Percentiles rank a stretch among this genome's conserved stretches.
These are phyloP conservation scores for Dothideomycetes sp. DNA, from an alignment of 2,329 filamentous ascomycete genomes.

Conservation along the genomic window DNA sequence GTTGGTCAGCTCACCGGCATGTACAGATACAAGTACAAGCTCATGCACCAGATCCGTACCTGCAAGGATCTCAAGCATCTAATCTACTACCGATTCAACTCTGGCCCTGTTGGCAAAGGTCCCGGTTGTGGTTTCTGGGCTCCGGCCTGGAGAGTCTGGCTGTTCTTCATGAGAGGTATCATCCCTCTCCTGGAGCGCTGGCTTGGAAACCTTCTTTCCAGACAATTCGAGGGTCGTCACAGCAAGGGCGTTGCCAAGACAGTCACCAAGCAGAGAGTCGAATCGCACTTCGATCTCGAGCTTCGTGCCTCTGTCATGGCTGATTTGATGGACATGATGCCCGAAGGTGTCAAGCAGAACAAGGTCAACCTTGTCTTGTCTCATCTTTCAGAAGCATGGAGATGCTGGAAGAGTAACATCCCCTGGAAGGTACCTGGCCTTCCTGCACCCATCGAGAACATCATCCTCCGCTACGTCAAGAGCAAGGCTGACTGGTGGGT, in stretches of 20 bases:
- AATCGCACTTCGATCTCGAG: constrained; percentile 96
- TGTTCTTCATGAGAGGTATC: constrained; percentile 98
- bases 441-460: constrained; percentile 95
- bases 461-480: constrained; percentile 97
- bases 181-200: constrained; percentile 93
- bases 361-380: constrained; percentile 97
- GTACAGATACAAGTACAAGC: constrained; percentile 99
- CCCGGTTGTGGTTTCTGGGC: constrained; percentile 99
- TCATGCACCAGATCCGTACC: constrained; percentile 98
- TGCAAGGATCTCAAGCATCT: constrained; percentile 99
- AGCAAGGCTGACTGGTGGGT: constrained; percentile 99
- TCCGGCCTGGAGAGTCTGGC: constrained; percentile 95
- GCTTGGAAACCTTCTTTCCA: constrained; percentile 91
- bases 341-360: constrained; percentile 97
- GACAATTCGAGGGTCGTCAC: constrained; percentile 96
- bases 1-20: constrained; percentile 97
- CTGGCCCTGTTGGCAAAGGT: constrained; percentile 89
- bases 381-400: constrained; percentile 95
- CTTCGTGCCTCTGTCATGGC: constrained; percentile 97
- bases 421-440: constrained; percentile 98
- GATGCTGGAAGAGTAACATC: constrained; percentile 99
- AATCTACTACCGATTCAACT: constrained; percentile 98
- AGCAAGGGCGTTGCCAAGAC: constrained; percentile 99
- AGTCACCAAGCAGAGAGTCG: constrained; percentile 96
- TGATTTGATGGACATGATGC: constrained; percentile 99